Conservation (phyloP, 257 asterid genomes). For the Salvia rosmarinus region DNA sequence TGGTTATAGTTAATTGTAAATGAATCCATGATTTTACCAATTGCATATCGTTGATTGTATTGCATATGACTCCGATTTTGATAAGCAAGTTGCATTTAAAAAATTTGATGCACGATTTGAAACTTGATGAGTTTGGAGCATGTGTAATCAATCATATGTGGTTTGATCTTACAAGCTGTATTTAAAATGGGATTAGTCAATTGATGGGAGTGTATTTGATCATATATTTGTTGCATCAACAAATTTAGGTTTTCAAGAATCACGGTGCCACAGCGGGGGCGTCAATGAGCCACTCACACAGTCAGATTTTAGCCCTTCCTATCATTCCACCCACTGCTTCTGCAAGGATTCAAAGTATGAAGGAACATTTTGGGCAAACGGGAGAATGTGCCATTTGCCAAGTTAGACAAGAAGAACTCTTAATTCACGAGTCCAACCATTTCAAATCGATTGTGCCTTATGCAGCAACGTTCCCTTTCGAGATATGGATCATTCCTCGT, state of each 20-base stretch:
- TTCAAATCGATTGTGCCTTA: conserved; percentile 75
- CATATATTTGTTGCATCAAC: background rate
- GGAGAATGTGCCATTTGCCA: conserved; percentile 83
- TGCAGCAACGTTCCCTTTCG: conserved; percentile 85
- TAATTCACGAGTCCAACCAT: conserved; percentile 64
- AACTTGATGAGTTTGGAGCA: too few relatives aligned
- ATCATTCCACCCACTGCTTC: conserved; percentile 73
- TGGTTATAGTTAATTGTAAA: too few relatives aligned
- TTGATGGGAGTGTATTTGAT: too few relatives aligned
- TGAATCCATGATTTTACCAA: background rate
- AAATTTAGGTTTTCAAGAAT: conserved; percentile 77
- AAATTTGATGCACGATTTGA: too few relatives aligned
- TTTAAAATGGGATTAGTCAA: too few relatives aligned
- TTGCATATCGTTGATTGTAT: too few relatives aligned
- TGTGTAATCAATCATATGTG: too few relatives aligned
- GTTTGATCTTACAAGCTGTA: too few relatives aligned
- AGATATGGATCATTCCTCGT: conserved; percentile 90
- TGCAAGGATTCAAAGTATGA: conserved; percentile 70
- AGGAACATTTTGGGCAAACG: conserved; percentile 60
- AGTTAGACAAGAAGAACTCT: conserved; percentile 44
- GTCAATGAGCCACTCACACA: conserved; percentile 94
- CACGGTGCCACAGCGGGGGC: conserved; percentile 99
- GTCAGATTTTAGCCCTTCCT: conserved; percentile 92
- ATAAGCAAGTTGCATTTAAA: conserved; percentile 5
- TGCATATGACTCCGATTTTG: background rate